Conservation (phyloP, 2,329 filamentous ascomycete genomes). For the Botrytis pseudocinerea region DNA sequence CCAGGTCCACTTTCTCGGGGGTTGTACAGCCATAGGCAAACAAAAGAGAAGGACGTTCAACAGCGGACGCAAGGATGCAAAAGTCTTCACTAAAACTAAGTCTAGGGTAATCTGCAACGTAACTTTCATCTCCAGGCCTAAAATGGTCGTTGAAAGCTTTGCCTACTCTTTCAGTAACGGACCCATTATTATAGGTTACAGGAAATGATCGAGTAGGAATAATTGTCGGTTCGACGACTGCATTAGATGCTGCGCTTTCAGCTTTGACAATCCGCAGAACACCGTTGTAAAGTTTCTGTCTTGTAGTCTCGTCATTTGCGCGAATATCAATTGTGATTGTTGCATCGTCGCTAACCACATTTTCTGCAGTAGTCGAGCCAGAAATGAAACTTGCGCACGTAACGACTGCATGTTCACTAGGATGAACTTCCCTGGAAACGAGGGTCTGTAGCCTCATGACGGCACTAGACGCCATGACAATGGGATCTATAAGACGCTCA, state of each 20-base stretch:
- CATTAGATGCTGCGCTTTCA: slow-evolving; percentile 33
- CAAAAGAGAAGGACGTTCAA: slow-evolving; percentile 45
- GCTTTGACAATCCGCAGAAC: slow-evolving; percentile 50
- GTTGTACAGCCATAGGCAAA: slow-evolving; percentile 50
- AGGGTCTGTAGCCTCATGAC: slow-evolving; percentile 45
- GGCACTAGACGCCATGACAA: slow-evolving; percentile 46
- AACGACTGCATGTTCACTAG: slow-evolving; percentile 47
- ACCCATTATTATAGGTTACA: slow-evolving; percentile 26
- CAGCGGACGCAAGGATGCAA: slow-evolving; percentile 50
- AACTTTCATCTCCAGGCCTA: slow-evolving; percentile 6
- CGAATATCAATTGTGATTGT: slow-evolving; percentile 46
- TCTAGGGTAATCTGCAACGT: slow-evolving; percentile 20
- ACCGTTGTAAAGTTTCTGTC: slow-evolving; percentile 41
- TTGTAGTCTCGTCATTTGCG: slow-evolving; percentile 39
- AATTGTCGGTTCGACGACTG: slow-evolving; percentile 10
- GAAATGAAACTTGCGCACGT: slow-evolving; percentile 47
- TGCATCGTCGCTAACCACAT: slow-evolving; percentile 47
- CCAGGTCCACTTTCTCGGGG: slow-evolving; percentile 54
- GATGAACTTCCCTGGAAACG: slow-evolving; percentile 43
- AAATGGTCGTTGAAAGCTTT: slow-evolving; percentile 12
- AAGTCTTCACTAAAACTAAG: slow-evolving; percentile 29
- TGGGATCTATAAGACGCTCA: slow-evolving; percentile 48
- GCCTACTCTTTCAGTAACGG: slow-evolving; percentile 12
- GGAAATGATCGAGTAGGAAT: slow-evolving; percentile 19
- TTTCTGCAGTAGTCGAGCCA: slow-evolving; percentile 43